Evolutionary conservation across 352 stramenopile species (phyloP).

Genomic region (Phytophthora macrochlamydospora): DNA sequence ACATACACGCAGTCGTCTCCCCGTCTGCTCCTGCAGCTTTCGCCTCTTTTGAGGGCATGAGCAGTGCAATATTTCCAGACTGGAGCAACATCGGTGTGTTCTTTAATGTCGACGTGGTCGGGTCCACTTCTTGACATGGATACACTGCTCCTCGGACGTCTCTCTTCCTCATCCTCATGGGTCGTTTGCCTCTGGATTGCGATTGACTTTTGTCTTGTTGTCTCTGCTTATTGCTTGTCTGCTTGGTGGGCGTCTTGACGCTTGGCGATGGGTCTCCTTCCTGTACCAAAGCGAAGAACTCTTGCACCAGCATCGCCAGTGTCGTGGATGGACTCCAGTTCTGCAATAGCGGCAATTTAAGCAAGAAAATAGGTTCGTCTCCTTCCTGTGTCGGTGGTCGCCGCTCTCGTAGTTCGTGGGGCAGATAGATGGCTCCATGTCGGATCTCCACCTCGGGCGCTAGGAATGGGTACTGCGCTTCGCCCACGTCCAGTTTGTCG

Average conservation of each 20-base stretch:
- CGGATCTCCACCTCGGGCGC: conserved; percentile 54
- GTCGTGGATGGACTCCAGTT: conserved; percentile 83
- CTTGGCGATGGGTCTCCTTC: conserved; percentile 43
- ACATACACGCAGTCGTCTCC: conserved; percentile 65
- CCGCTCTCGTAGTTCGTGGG: conserved; percentile 50
- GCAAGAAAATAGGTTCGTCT: conserved; percentile 33
- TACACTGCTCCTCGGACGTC: conserved; percentile 75
- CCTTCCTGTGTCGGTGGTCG: conserved; percentile 12
- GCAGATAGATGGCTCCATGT: conserved; percentile 55
- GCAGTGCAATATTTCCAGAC: conserved; percentile 64
- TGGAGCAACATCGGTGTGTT: conserved; percentile 73
- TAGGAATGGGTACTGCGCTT: conserved; percentile 67
- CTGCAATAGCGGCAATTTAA: conserved; percentile 58
- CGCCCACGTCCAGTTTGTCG: conserved; percentile 22
- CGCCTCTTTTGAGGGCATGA: conserved; percentile 34
- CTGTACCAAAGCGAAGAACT: conserved; percentile 72
- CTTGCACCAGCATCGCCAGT: conserved; percentile 68
- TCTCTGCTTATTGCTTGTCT: conserved; percentile 6
- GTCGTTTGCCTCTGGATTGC: conserved; percentile 29
- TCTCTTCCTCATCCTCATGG: conserved; percentile 70
- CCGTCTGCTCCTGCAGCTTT: conserved; percentile 4
- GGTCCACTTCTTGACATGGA: conserved; percentile 72
- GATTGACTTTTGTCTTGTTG: conserved; percentile 1
- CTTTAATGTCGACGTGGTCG: conserved; percentile 56
- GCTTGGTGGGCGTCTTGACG: conserved; percentile 21